phyloP scores from a whole-genome alignment of 495 filamentous ascomycete species.

The Aspergillus homomorphus region DNA sequence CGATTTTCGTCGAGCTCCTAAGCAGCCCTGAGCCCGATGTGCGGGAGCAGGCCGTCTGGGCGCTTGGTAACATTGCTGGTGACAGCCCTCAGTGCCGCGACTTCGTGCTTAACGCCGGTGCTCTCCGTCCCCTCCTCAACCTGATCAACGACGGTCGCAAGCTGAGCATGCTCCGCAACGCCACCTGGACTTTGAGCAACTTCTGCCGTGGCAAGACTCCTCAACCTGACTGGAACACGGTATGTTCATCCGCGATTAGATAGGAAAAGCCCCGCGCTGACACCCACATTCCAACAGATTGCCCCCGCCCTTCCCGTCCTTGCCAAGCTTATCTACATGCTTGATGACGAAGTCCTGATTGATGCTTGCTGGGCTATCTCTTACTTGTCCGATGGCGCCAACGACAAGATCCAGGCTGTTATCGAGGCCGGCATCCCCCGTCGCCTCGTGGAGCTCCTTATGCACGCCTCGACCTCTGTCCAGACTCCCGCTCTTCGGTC shows the following conservation, averaged over 20 bases:
- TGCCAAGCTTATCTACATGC: slow-evolving; percentile 94
- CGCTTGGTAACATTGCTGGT: slow-evolving; percentile 97
- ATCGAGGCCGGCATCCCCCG: slow-evolving; percentile 98
- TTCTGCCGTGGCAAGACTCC: slow-evolving; percentile 99
- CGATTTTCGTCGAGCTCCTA: slow-evolving; percentile 96
- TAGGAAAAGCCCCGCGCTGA: neutral
- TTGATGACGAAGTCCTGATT: slow-evolving; percentile 98
- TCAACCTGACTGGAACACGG: slow-evolving; percentile 96
- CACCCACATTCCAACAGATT: slow-evolving; percentile 58
- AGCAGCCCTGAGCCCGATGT: slow-evolving; percentile 97
- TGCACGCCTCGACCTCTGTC: slow-evolving; percentile 98
- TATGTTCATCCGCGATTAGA: slow-evolving; percentile 33
- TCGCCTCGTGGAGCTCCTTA: slow-evolving; percentile 93
- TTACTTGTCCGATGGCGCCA: slow-evolving; percentile 97
- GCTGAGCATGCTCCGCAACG: slow-evolving; percentile 98
- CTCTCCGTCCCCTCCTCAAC: slow-evolving; percentile 80
- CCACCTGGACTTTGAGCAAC: slow-evolving; percentile 99
- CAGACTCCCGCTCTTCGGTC: slow-evolving; percentile 97
- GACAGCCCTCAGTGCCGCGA: slow-evolving; percentile 97
- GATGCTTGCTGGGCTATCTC: slow-evolving; percentile 99
- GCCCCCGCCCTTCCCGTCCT: slow-evolving; percentile 94
- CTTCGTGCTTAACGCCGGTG: slow-evolving; percentile 86
- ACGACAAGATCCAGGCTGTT: slow-evolving; percentile 99
- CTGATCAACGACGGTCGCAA: slow-evolving; percentile 97
- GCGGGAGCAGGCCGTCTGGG: slow-evolving; percentile 98